phyloP scores from a whole-genome alignment of 192 early-diverging fungal species.

The Coemansia sp. region DNA sequence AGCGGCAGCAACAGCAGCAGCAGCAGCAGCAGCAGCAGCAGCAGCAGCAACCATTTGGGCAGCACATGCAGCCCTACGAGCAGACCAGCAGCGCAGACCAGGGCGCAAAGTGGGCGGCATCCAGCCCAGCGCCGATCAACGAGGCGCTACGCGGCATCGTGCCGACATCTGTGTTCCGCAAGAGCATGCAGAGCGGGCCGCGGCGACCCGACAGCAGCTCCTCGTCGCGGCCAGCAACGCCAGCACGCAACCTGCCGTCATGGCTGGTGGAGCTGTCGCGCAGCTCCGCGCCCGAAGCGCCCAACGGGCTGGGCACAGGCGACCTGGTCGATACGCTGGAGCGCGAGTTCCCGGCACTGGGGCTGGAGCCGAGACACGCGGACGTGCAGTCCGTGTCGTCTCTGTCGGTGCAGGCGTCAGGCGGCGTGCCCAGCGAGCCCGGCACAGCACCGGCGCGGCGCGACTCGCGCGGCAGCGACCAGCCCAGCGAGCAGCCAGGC shows the following conservation, averaged over 20 bases:
- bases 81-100: background rate
- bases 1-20: conserved; percentile 6
- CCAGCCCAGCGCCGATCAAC: conserved; percentile 47
- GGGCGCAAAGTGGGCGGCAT: conserved; percentile 13
- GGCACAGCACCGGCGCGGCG: conserved; percentile 24
- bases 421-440: conserved; percentile 31
- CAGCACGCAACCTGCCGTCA: conserved; percentile 42
- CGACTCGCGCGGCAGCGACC: conserved; percentile 10
- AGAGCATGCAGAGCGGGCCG: conserved; percentile 28
- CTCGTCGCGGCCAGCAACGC: conserved; percentile 40
- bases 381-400: conserved; percentile 49
- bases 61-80: background rate
- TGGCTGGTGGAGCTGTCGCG: conserved; percentile 53
- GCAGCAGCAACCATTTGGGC: too few species aligned
- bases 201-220: conserved; percentile 24
- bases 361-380: conserved; percentile 6
- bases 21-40: background rate
- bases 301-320: conserved; percentile 20
- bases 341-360: conserved; percentile 40
- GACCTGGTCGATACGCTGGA: conserved; percentile 44
- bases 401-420: conserved; percentile 46
- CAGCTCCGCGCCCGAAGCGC: conserved; percentile 25
- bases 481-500: conserved; percentile 38
- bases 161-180: conserved; percentile 52
- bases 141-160: conserved; percentile 52